phyloP scores from a whole-genome alignment of 2,329 filamentous ascomycete species.

The Nemania sp. region DNA sequence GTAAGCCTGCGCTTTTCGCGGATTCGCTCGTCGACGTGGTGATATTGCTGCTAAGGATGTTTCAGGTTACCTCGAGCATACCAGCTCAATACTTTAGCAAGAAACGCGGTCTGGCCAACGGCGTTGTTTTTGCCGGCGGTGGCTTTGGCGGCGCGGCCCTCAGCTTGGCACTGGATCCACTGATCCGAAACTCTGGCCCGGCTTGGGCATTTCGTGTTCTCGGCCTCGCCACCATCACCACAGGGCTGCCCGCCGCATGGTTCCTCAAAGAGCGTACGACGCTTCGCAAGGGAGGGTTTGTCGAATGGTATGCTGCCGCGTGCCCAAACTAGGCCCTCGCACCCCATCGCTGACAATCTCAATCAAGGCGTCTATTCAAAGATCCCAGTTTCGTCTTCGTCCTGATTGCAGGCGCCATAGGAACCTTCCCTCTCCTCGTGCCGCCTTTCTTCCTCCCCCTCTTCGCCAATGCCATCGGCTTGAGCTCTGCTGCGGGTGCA shows the following conservation, averaged over 20 bases:
- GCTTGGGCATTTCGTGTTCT: constrained; percentile 50
- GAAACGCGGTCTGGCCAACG: constrained; percentile 60
- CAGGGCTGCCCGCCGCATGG: constrained; percentile 52
- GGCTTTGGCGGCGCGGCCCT: constrained; percentile 61
- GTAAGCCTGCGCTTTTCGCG: constrained; percentile 9
- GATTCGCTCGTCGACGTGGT: neutral
- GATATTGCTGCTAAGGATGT: constrained; percentile 1
- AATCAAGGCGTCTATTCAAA: constrained; percentile 49
- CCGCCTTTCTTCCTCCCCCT: constrained; percentile 58
- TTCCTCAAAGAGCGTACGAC: constrained; percentile 49
- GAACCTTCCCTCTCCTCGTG: constrained; percentile 56
- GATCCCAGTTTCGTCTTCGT: constrained; percentile 50
- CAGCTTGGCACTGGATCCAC: constrained; percentile 52
- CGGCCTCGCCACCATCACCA: constrained; percentile 49
- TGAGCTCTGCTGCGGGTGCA: constrained; percentile 57
- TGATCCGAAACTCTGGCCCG: constrained; percentile 48
- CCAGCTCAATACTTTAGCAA: constrained; percentile 60
- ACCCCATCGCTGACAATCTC: constrained; percentile 2
- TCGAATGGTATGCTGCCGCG: constrained; percentile 46
- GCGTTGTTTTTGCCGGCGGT: constrained; percentile 57
- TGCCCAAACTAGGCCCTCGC: neutral
- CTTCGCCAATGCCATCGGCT: constrained; percentile 56
- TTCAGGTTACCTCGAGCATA: constrained; percentile 50
- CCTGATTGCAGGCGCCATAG: constrained; percentile 52
- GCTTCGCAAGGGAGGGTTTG: constrained; percentile 42